phyloP scores from a whole-genome alignment of 805 yeast species.

The Danielia oregonensis region DNA sequence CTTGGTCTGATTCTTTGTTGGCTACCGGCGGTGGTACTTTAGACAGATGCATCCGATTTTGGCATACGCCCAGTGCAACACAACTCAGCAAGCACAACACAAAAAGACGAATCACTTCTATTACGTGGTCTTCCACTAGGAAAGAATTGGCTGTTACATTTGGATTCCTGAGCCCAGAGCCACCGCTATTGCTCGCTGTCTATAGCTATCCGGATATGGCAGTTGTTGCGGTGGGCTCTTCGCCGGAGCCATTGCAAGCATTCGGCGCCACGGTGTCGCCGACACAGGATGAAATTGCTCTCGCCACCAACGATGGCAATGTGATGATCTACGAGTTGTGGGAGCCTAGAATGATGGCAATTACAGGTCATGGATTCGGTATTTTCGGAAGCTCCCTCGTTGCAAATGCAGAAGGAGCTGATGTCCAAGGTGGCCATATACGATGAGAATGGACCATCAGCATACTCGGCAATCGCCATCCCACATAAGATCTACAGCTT shows the following conservation, averaged over 20 bases:
- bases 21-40: constrained; percentile 92
- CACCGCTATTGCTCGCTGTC: constrained; percentile 51
- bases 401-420: constrained; percentile 56
- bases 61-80: constrained; percentile 84
- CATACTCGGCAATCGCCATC: too few species aligned
- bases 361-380: constrained; percentile 34
- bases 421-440: constrained; percentile 5
- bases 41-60: constrained; percentile 75
- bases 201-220: constrained; percentile 67
- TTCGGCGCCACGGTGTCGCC: constrained; percentile 68
- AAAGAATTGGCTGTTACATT: constrained; percentile 74
- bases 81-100: constrained; percentile 54
- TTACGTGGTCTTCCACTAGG: constrained; percentile 66
- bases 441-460: constrained; percentile 5
- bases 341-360: constrained; percentile 37
- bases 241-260: constrained; percentile 49
- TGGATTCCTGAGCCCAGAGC: constrained; percentile 64
- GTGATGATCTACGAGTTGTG: constrained; percentile 73
- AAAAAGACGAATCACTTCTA: constrained; percentile 72
- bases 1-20: constrained; percentile 75
- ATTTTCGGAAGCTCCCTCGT: constrained; percentile 54
- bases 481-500: too few species aligned
- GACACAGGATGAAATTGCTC: constrained; percentile 57
- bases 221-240: constrained; percentile 45
- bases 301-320: constrained; percentile 76